Evolutionary conservation across 108 stramenopile species (phyloP).

Genomic region (Licmophora abbreviata): DNA sequence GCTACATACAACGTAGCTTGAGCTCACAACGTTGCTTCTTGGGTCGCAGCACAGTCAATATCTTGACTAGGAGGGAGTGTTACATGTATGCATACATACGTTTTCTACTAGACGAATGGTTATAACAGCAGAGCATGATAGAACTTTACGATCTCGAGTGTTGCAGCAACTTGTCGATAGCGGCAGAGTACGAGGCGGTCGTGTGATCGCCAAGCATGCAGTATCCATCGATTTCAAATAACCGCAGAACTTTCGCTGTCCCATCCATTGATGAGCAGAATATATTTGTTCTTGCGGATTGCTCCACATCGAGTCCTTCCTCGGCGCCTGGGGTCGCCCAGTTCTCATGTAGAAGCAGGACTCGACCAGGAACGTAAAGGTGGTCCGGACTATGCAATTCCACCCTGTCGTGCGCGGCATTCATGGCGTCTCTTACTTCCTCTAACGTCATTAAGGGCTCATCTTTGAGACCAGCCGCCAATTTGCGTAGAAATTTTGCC

Average conservation of each 20-base stretch:
- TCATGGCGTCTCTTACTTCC: constrained; percentile 27
- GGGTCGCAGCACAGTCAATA: too few relatives aligned
- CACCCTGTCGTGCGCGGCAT: constrained; percentile 34
- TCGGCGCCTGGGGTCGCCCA: constrained; percentile 21
- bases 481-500: constrained; percentile 38
- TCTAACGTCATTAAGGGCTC: constrained; percentile 25
- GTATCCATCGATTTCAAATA: constrained; percentile 50
- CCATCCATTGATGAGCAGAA: constrained; percentile 16
- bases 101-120: too few relatives aligned
- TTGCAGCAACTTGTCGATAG: too few relatives aligned
- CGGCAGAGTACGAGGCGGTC: constrained; percentile 42
- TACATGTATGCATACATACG: too few relatives aligned
- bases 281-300: constrained; percentile 1
- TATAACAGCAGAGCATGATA: too few relatives aligned
- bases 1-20: too few relatives aligned
- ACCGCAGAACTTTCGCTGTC: constrained; percentile 32
- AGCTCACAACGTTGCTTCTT: too few relatives aligned
- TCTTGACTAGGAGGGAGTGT: too few relatives aligned
- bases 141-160: too few relatives aligned
- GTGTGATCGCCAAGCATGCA: constrained; percentile 58
- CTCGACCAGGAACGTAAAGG: constrained; percentile 50
- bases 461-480: constrained; percentile 35
- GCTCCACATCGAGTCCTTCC: constrained; percentile 1
- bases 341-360: constrained; percentile 38
- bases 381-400: constrained; percentile 45